Conservation (phyloP, 768 basidiomycete genomes). For the Russula foetens region DNA sequence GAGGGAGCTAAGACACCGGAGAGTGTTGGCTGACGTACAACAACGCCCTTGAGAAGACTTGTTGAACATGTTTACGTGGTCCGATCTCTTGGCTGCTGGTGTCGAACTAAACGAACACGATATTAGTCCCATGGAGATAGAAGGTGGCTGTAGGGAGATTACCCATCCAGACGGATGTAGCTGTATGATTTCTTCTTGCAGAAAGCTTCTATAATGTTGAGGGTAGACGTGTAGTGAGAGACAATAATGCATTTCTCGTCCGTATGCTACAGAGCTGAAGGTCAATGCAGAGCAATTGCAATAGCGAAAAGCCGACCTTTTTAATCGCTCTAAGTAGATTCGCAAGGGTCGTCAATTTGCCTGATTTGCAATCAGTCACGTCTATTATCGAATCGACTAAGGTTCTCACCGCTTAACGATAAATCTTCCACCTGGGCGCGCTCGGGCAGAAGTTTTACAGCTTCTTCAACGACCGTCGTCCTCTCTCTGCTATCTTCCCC, state of each 20-base stretch:
- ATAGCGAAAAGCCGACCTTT: conserved; percentile 33
- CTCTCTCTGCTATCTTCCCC: conserved; percentile 34
- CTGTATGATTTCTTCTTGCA: conserved; percentile 73
- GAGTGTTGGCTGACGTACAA: conserved; percentile 43
- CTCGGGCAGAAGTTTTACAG: conserved; percentile 53
- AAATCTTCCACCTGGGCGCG: conserved; percentile 59
- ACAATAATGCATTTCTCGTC: conserved; percentile 94
- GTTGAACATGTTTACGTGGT: conserved; percentile 87
- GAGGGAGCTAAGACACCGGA: not conserved
- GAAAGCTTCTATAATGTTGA: conserved; percentile 84
- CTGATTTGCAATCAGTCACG: conserved; percentile 33
- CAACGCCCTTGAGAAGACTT: conserved; percentile 57
- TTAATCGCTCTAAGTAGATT: conserved; percentile 53
- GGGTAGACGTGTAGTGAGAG: conserved; percentile 93
- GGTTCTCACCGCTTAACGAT: conserved; percentile 58
- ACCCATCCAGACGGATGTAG: conserved; percentile 86
- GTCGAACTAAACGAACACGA: conserved; percentile 47
- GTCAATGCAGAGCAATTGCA: not conserved
- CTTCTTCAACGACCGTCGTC: conserved; percentile 48
- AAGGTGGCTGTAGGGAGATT: conserved; percentile 11
- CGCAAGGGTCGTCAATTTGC: conserved; percentile 64
- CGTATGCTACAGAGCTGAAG: conserved; percentile 41
- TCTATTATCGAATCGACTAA: not conserved
- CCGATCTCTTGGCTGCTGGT: conserved; percentile 67
- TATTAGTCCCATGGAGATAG: not conserved